Conservation (phyloP, 306 rosid species). For the Cicer cuneatum region DNA sequence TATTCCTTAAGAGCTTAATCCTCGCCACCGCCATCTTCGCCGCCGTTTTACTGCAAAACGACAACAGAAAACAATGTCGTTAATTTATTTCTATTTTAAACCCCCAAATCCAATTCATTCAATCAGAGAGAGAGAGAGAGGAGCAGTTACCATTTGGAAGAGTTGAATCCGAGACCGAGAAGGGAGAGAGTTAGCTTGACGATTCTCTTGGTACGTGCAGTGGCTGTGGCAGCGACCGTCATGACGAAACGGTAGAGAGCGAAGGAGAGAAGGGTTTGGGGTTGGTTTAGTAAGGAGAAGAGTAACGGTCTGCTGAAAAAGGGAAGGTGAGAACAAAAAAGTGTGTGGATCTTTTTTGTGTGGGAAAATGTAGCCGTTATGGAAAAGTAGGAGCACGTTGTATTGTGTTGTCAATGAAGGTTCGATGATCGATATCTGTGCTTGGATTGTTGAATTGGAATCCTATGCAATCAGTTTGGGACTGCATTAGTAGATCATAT, state of each 20-base stretch:
- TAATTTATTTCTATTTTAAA: not conserved
- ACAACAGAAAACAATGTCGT: not conserved
- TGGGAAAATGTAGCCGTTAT: constrained; percentile 60
- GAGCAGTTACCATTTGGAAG: constrained; percentile 79
- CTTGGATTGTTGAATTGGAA: constrained; percentile 29
- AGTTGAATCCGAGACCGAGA: constrained; percentile 75
- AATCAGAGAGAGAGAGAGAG: not conserved
- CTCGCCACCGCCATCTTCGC: constrained; percentile 99
- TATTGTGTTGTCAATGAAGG: not conserved
- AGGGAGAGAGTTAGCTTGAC: constrained; percentile 68
- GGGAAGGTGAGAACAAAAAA: not conserved
- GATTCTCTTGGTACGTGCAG: constrained; percentile 64
- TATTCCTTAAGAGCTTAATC: constrained; percentile 91
- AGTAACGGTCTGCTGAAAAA: constrained; percentile 46
- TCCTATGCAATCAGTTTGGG: constrained; percentile 50
- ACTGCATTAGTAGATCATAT: too few species aligned
- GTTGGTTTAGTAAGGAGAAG: constrained; percentile 27
- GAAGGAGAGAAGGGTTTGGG: not conserved
- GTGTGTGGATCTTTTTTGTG: not conserved
- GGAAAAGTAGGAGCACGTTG: constrained; percentile 27
- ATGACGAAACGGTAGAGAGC: constrained; percentile 42
- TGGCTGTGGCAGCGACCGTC: constrained; percentile 66
- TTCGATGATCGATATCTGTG: too few species aligned
- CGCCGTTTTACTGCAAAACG: constrained; percentile 78
- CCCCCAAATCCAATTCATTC: not conserved